phyloP scores from a whole-genome alignment of 805 yeast species.

The Lipomyces starkeyi region DNA sequence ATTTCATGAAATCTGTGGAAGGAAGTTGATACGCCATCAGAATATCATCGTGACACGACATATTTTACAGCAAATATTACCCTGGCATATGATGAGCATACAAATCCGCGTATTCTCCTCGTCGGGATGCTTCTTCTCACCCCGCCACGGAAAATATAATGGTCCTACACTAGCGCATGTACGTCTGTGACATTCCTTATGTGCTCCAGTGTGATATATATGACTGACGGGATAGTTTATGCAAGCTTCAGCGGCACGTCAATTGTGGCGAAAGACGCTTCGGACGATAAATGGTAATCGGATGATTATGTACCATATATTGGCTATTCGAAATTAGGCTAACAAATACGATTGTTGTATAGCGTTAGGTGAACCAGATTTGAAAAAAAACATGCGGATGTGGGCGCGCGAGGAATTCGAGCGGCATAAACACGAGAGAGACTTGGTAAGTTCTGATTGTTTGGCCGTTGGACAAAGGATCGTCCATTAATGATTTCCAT shows the following conservation, averaged over 20 bases:
- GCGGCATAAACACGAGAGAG: constrained; percentile 23
- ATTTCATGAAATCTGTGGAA: not conserved
- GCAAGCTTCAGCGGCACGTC: constrained; percentile 26
- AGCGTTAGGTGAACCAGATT: constrained; percentile 8
- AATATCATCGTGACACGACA: not conserved
- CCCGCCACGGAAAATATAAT: not conserved
- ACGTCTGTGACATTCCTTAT: not conserved
- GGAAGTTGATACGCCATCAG: not conserved
- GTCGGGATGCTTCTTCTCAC: not conserved
- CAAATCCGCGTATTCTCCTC: not conserved
- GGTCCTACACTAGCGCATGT: constrained; percentile 23
- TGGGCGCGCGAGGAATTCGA: constrained; percentile 30
- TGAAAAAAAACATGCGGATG: constrained; percentile 13
- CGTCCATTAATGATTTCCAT: not conserved
- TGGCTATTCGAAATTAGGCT: not conserved
- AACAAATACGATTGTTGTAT: not conserved
- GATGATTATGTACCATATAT: not conserved
- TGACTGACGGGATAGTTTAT: constrained; percentile 15
- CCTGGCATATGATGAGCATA: not conserved
- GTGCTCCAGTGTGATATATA: not conserved
- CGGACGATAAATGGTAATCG: constrained; percentile 14
- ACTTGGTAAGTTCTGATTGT: constrained; percentile 17
- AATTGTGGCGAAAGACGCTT: constrained; percentile 22
- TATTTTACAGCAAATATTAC: not conserved
- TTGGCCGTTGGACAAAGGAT: not conserved